These are phyloP conservation scores for Evernia prunastri DNA, from an alignment of 495 filamentous ascomycete genomes.

Conservation along the genomic window DNA sequence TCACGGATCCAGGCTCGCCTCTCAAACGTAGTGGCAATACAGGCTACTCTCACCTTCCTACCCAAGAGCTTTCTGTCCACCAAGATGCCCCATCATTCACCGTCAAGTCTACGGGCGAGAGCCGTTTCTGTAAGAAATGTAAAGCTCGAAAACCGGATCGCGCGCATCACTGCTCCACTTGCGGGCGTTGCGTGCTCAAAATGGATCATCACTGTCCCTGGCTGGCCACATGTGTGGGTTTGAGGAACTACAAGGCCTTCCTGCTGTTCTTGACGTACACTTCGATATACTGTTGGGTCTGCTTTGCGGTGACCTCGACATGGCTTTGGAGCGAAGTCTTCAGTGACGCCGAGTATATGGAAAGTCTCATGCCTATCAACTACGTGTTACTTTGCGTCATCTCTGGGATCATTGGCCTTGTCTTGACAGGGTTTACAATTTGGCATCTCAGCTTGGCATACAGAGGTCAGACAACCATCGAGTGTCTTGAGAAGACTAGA, in stretches of 20 bases:
- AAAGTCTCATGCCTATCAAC: conserved; percentile 79
- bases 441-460: conserved; percentile 87
- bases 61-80: conserved; percentile 55
- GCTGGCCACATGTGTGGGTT: conserved; percentile 90
- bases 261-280: conserved; percentile 91
- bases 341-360: conserved; percentile 50
- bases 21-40: conserved; percentile 41
- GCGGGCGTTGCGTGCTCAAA: conserved; percentile 87
- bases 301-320: conserved; percentile 60
- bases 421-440: conserved; percentile 78
- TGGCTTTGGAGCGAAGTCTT: conserved; percentile 83
- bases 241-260: conserved; percentile 94
- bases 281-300: conserved; percentile 75
- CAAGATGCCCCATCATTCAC: conserved; percentile 52
- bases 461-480: conserved; percentile 83
- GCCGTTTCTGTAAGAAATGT: conserved; percentile 96
- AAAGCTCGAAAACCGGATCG: conserved; percentile 89
- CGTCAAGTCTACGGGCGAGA: conserved; percentile 79
- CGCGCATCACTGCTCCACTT: conserved; percentile 92
- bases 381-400: conserved; percentile 81
- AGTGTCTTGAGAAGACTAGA: conserved; percentile 87
- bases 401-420: conserved; percentile 82
- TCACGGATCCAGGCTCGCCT: conserved; percentile 77
- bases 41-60: conserved; percentile 58
- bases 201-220: conserved; percentile 99